Percentiles rank a stretch among this genome's conserved stretches.
These are phyloP conservation scores for Cyberlindnera mississippiensis DNA, from an alignment of 805 yeast species.

Conservation along the genomic window DNA sequence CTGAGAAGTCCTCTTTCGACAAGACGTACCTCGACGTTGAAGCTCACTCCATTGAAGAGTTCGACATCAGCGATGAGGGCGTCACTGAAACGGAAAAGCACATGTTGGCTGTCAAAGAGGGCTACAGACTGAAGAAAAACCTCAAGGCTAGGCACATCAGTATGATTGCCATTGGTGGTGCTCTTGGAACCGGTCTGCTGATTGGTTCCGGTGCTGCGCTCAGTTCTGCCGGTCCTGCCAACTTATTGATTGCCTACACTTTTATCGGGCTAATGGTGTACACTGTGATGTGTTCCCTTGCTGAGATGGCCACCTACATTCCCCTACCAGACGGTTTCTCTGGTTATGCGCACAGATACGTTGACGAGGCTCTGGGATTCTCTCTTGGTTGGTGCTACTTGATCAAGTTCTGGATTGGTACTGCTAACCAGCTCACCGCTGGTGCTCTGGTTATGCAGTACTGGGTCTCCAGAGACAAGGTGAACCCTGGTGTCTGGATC, in stretches of 20 bases:
- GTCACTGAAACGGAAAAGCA: constrained; percentile 11
- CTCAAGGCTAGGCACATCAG: constrained; percentile 50
- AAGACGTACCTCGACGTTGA: background rate
- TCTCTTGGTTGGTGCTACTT: constrained; percentile 25
- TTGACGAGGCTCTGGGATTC: constrained; percentile 20
- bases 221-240: constrained; percentile 52
- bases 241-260: constrained; percentile 54
- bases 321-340: constrained; percentile 63
- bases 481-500: constrained; percentile 1
- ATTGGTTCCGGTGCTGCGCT: constrained; percentile 60
- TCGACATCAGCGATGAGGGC: background rate
- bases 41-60: background rate
- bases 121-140: constrained; percentile 18
- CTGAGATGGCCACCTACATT: constrained; percentile 62
- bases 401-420: constrained; percentile 19
- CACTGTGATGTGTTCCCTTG: constrained; percentile 60
- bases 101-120: constrained; percentile 13
- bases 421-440: constrained; percentile 44
- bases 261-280: constrained; percentile 67
- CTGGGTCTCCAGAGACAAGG: constrained; percentile 38
- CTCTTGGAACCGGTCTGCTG: constrained; percentile 66
- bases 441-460: constrained; percentile 44
- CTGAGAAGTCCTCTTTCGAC: background rate
- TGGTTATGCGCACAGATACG: constrained; percentile 48
- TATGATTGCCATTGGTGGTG: constrained; percentile 67